phyloP scores from a whole-genome alignment of 495 filamentous ascomycete species.

The Terfezia boudieri region DNA sequence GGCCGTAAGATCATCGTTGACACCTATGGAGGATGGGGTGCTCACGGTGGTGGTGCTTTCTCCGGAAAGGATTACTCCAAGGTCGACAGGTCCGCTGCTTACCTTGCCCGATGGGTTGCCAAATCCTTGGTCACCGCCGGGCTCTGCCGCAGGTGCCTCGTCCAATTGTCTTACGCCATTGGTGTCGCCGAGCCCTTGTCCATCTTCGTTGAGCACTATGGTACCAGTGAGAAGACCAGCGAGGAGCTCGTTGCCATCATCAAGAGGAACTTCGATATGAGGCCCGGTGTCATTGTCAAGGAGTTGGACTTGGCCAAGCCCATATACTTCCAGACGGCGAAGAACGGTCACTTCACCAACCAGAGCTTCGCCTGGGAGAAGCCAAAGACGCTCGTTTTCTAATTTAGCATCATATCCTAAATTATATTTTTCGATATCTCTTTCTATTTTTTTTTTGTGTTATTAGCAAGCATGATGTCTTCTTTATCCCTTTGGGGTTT shows the following conservation, averaged over 20 bases:
- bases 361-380: constrained; percentile 96
- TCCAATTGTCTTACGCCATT: constrained; percentile 97
- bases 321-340: constrained; percentile 94
- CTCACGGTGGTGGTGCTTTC: constrained; percentile 98
- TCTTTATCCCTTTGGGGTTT: not conserved
- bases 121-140: constrained; percentile 84
- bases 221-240: constrained; percentile 48
- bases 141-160: constrained; percentile 73
- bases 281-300: constrained; percentile 94
- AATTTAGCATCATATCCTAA: constrained; percentile 21
- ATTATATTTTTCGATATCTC: not conserved
- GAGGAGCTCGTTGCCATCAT: constrained; percentile 83
- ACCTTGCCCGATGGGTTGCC: constrained; percentile 93
- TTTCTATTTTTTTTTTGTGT: constrained; percentile 1
- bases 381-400: constrained; percentile 80
- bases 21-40: constrained; percentile 99
- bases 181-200: constrained; percentile 93
- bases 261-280: constrained; percentile 83
- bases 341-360: constrained; percentile 98
- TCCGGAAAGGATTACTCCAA: constrained; percentile 99
- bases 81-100: constrained; percentile 94
- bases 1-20: constrained; percentile 99
- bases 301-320: constrained; percentile 86
- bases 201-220: constrained; percentile 52
- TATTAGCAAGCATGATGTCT: not conserved